Percentiles rank a stretch among this genome's conserved stretches.
These are phyloP conservation scores for Fusarium sp. DNA, from an alignment of 2,329 filamentous ascomycete species.

Conservation along the genomic window DNA sequence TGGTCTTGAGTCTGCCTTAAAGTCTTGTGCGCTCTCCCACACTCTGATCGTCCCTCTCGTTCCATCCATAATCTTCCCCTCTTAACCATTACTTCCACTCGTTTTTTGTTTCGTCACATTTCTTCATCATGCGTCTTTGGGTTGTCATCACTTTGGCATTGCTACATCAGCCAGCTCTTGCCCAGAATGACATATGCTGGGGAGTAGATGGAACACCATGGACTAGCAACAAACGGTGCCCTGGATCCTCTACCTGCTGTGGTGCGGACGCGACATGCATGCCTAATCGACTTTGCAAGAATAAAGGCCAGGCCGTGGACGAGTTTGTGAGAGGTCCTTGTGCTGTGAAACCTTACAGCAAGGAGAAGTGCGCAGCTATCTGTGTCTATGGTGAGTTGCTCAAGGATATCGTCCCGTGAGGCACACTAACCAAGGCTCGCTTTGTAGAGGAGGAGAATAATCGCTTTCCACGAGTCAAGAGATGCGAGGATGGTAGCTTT, in stretches of 20 bases:
- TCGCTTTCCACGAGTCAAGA: constrained; percentile 22
- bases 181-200: neutral
- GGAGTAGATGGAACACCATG: neutral
- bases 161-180: neutral
- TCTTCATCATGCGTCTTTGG: neutral
- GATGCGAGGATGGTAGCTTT: constrained; percentile 30
- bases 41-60: neutral
- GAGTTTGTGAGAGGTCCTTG: constrained; percentile 31
- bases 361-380: constrained; percentile 19
- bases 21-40: neutral
- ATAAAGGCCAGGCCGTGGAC: constrained; percentile 5
- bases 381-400: constrained; percentile 21
- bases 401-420: neutral
- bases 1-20: neutral
- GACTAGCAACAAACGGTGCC: constrained; percentile 16
- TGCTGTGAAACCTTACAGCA: constrained; percentile 22
- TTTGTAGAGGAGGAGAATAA: constrained; percentile 12
- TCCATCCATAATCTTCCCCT: neutral
- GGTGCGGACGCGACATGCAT: constrained; percentile 25
- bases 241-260: constrained; percentile 24
- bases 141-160: neutral
- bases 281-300: constrained; percentile 30
- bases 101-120: neutral
- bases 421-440: neutral
- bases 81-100: neutral